Percentiles rank a stretch among this genome's conserved stretches.
Evolutionary conservation across 176 grass and related monocot species (phyloP).

Genomic region (Carex pumila): DNA sequence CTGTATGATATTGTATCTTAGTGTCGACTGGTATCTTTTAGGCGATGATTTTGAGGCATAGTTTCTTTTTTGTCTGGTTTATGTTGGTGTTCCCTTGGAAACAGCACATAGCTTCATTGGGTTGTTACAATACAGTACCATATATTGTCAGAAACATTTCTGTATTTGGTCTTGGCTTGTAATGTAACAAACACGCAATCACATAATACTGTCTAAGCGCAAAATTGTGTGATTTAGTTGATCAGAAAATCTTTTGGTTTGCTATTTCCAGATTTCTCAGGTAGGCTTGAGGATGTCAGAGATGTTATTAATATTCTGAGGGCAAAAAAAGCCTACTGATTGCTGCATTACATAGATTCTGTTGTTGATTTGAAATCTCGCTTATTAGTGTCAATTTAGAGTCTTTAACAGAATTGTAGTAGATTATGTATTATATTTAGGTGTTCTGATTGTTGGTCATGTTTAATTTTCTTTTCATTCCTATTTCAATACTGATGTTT

Average conservation of each 20-base stretch:
- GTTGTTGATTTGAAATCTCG: background rate
- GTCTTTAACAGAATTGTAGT: background rate
- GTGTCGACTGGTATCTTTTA: background rate
- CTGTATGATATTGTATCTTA: background rate
- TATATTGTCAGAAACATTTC: background rate
- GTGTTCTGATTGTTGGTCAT: background rate
- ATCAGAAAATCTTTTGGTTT: background rate
- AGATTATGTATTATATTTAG: background rate
- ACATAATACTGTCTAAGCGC: background rate
- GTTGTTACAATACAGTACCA: background rate
- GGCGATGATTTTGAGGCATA: background rate
- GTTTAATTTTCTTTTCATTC: background rate
- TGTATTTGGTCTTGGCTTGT: background rate
- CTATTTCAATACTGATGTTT: background rate
- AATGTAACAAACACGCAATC: background rate
- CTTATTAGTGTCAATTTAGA: background rate
- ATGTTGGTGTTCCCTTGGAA: background rate
- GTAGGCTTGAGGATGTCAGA: constrained; percentile 6
- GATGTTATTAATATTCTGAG: background rate
- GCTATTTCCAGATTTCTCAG: background rate
- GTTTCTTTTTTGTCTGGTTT: background rate
- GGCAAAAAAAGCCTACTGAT: background rate
- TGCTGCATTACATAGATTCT: background rate
- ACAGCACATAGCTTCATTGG: background rate
- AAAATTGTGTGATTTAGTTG: background rate